phyloP scores from a whole-genome alignment of 768 basidiomycete species.

The Gloeostereum incarnatum region DNA sequence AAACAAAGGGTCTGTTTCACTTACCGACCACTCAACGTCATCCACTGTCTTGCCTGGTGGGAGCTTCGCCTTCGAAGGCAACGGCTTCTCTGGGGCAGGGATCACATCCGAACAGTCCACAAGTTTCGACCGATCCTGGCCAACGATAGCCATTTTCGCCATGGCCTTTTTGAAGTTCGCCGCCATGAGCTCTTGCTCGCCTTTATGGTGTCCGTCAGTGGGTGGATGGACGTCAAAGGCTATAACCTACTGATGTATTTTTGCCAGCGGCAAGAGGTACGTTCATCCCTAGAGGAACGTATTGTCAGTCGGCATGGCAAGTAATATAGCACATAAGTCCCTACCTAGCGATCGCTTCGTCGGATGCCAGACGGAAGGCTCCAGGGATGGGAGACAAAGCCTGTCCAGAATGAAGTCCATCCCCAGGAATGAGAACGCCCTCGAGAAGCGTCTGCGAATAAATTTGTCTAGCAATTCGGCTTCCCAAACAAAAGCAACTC shows the following conservation, averaged over 20 bases:
- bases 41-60: too few relatives aligned
- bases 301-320: neutral
- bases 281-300: neutral
- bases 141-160: conserved; percentile 11
- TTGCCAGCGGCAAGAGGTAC: neutral
- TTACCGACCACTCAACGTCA: too few relatives aligned
- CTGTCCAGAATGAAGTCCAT: conserved; percentile 7
- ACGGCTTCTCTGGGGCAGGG: conserved; percentile 8
- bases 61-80: too few relatives aligned
- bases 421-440: conserved; percentile 12
- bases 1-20: too few relatives aligned
- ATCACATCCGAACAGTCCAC: conserved; percentile 14
- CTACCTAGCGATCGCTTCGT: conserved; percentile 4
- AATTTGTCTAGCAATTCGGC: too few relatives aligned
- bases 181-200: conserved; percentile 9
- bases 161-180: conserved; percentile 11
- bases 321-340: too few relatives aligned
- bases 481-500: too few relatives aligned
- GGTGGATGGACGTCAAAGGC: too few relatives aligned
- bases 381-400: conserved; percentile 7
- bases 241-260: too few relatives aligned
- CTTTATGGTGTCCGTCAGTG: too few relatives aligned
- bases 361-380: conserved; percentile 10
- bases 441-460: conserved; percentile 9
- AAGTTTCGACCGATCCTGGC: conserved; percentile 9